phyloP scores from a whole-genome alignment of 805 yeast species.

The Ogataea chonburiensis region DNA sequence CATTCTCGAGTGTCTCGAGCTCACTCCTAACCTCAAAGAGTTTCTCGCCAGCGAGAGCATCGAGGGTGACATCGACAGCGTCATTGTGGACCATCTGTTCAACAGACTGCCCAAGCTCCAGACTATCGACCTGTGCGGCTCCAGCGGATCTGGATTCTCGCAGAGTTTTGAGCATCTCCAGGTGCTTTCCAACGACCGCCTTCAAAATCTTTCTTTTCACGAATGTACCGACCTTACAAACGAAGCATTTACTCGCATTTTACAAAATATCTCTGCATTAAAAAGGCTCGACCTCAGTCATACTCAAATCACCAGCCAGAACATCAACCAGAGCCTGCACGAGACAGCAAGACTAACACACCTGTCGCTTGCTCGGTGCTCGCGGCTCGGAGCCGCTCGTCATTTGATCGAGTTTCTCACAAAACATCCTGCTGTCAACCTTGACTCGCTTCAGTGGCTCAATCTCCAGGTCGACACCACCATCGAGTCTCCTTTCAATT shows the following conservation, averaged over 20 bases:
- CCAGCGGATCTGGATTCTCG: conserved; percentile 63
- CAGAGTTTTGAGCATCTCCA: conserved; percentile 49
- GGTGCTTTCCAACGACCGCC: conserved; percentile 28
- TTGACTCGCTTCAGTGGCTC: conserved; percentile 46
- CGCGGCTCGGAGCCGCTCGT: conserved; percentile 63
- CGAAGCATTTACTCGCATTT: conserved; percentile 50
- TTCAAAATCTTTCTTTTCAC: conserved; percentile 67
- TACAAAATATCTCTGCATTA: conserved; percentile 56
- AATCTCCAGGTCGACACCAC: conserved; percentile 54
- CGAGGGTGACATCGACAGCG: conserved; percentile 71
- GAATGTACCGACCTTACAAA: conserved; percentile 79
- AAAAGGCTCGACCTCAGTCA: conserved; percentile 77
- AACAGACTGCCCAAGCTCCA: conserved; percentile 54
- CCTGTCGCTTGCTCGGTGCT: conserved; percentile 63
- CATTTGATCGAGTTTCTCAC: conserved; percentile 68
- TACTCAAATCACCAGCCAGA: conserved; percentile 69
- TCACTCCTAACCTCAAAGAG: conserved; percentile 70
- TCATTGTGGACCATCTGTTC: conserved; percentile 56
- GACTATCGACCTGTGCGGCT: conserved; percentile 86
- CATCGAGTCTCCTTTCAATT: conserved; percentile 49
- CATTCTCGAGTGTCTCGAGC: conserved; percentile 56
- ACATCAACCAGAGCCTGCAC: conserved; percentile 52
- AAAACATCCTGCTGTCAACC: conserved; percentile 61
- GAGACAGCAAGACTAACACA: conserved; percentile 64
- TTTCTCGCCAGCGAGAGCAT: conserved; percentile 83